A percentile compares a stretch with the other conserved stretches of the same genome.
phyloP scores from a whole-genome alignment of 768 basidiomycete genomes.

The Phylloporus arenicola region DNA sequence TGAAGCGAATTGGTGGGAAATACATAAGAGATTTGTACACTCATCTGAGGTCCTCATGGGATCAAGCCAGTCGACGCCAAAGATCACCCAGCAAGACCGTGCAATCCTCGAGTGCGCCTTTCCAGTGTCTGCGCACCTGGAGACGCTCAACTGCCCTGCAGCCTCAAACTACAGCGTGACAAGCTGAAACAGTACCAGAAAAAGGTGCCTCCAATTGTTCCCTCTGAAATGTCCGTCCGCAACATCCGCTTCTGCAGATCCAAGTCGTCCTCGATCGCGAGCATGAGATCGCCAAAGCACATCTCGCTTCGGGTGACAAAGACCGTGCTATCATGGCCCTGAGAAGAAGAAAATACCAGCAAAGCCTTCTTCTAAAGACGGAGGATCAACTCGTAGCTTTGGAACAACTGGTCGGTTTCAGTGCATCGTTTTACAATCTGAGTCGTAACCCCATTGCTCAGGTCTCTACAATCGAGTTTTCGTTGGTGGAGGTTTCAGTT shows the following conservation, averaged over 20 bases:
- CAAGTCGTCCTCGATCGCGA: constrained; percentile 84
- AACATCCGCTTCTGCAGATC: constrained; percentile 46
- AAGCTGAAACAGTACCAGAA: constrained; percentile 95
- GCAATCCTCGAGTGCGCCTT: constrained; percentile 83
- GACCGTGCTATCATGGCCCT: constrained; percentile 84
- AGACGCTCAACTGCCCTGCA: constrained; percentile 32
- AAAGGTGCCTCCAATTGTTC: constrained; percentile 48
- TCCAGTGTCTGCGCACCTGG: constrained; percentile 12
- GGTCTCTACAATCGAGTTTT: constrained; percentile 97
- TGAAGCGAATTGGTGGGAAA: constrained; percentile 16
- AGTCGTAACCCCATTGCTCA: constrained; percentile 28
- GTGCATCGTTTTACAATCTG: not conserved
- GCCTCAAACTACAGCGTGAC: constrained; percentile 93
- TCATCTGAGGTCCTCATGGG: constrained; percentile 45
- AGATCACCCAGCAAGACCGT: constrained; percentile 88
- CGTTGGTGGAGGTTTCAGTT: constrained; percentile 87
- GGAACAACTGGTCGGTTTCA: constrained; percentile 72
- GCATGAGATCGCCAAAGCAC: constrained; percentile 80
- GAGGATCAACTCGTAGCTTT: constrained; percentile 85
- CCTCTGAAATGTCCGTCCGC: not conserved
- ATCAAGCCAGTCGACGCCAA: constrained; percentile 68
- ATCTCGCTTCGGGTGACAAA: constrained; percentile 77
- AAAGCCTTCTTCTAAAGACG: constrained; percentile 79
- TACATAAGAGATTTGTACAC: not conserved
- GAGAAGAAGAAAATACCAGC: constrained; percentile 90